Evolutionary conservation across 2,329 filamentous ascomycete species (phyloP), one percentile per base, ranked within the genome.

Genomic region (Cytospora piceicola): DNA sequence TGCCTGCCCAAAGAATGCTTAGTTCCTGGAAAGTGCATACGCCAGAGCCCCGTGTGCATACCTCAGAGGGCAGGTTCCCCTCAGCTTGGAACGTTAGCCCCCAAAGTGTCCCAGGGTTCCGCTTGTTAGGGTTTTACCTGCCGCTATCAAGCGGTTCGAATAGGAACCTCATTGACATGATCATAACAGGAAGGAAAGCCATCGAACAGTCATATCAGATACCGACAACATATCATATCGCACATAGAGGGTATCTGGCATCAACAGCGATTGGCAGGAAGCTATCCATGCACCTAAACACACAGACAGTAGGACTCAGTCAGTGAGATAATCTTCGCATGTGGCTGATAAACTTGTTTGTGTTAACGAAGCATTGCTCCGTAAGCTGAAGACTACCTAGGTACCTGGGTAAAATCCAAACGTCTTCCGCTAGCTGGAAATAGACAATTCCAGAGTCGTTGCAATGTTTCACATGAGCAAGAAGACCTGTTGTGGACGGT

Each of bases 41-140:
- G 61, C 60, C 57, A 53, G 39, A 57, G 51, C n/a, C 30, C 34
- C 54, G 61, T 54, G 34, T 29, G 34, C 53, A 42, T 63, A 51
- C 53, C 65, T 64, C 58, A 53, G 52, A 61, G 55, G 61, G 65
- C 65, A 67, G 61, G 65, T 67, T 34, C 52, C 52, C 34, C 61
- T 49, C 46, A 22, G 46, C 11, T 24, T 14, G n/a, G 46, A 12
- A 46, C 51, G 36, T 60, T 36, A 42, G 27, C n/a, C 17, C 24
- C 51, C 55, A 15, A 20, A 36, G 29, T 27, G 11, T 20, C 34
- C 30, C n/a, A 51, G 22, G 58, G 56, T 61, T 49, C 55, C 61
- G 61, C 65, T 63, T 67, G 65, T 67, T 67, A 67, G 56, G 30
- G 57, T 1, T 49, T 39, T 64, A 67, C 65, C 46, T 61, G 61